phyloP scores from a whole-genome alignment of 805 yeast genomes.

The Aciculoconidium aculeatum region DNA sequence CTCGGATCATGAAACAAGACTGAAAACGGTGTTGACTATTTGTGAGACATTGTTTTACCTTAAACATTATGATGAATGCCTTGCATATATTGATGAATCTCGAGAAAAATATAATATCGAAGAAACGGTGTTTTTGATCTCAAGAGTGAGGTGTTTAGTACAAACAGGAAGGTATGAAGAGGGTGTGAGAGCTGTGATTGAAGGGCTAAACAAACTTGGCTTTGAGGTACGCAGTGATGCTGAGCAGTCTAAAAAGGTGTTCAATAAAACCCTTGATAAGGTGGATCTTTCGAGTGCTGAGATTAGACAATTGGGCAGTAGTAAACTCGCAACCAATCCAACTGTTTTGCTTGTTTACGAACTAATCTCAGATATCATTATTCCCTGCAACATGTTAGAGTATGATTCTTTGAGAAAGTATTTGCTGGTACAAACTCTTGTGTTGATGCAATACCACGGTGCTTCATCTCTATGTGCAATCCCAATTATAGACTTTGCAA shows the following conservation, averaged over 20 bases:
- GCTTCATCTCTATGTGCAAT: constrained; percentile 32
- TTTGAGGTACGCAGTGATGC: constrained; percentile 25
- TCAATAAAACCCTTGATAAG: constrained; percentile 16
- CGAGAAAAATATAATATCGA: constrained; percentile 25
- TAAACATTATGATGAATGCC: constrained; percentile 27
- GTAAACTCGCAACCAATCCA: constrained; percentile 19
- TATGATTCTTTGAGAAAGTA: constrained; percentile 22
- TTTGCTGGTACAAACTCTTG: constrained; percentile 27
- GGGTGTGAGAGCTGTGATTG: constrained; percentile 29
- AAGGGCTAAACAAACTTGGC: constrained; percentile 30
- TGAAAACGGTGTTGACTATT: constrained; percentile 23
- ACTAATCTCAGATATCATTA: constrained; percentile 33
- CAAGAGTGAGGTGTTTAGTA: constrained; percentile 32
- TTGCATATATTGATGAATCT: constrained; percentile 28
- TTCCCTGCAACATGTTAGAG: constrained; percentile 24
- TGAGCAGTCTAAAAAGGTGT: constrained; percentile 15
- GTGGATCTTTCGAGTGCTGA: constrained; percentile 37
- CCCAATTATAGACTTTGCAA: constrained; percentile 36
- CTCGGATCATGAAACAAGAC: constrained; percentile 13
- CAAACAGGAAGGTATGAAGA: constrained; percentile 23
- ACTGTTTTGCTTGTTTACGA: constrained; percentile 30
- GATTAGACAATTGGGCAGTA: constrained; percentile 23
- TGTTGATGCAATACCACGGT: constrained; percentile 35
- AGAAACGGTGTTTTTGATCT: constrained; percentile 28
- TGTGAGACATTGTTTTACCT: constrained; percentile 25